Conservation (phyloP, 306 rosid species). For the Gleditsia sinensis region DNA sequence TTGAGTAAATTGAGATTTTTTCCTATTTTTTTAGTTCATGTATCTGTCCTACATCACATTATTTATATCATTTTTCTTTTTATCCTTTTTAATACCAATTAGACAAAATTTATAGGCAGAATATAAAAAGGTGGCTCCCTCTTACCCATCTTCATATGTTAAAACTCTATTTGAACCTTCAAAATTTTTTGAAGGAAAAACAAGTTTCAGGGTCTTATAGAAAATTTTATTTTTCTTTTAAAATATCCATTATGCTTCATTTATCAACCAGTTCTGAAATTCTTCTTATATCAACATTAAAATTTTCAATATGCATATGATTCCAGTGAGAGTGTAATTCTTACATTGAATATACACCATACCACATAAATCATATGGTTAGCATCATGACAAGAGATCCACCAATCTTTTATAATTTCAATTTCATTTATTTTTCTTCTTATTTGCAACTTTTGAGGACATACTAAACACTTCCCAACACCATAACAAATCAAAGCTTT, state of each 20-base stretch:
- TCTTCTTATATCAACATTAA: not conserved
- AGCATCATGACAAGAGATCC: not conserved
- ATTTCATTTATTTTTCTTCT: not conserved
- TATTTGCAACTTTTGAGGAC: not conserved
- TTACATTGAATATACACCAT: not conserved
- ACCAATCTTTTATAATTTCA: not conserved
- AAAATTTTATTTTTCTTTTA: not conserved
- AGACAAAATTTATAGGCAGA: not conserved
- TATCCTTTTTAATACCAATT: not conserved
- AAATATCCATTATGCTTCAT: not conserved
- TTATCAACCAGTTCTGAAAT: not conserved
- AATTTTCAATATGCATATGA: not conserved
- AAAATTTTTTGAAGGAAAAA: not conserved
- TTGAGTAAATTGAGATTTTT: too few relatives aligned
- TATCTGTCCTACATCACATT: not conserved
- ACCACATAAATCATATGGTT: not conserved
- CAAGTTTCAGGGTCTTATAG: not conserved
- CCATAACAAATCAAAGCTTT: not conserved
- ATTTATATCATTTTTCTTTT: not conserved
- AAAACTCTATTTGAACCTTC: not conserved
- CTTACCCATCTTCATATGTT: not conserved
- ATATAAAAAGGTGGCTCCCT: not conserved
- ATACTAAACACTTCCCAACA: not conserved
- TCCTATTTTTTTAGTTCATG: not conserved
- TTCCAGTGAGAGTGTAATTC: not conserved